These are phyloP conservation scores for Tylopilus plumbeoviolaceoides DNA, from an alignment of 768 basidiomycete species.

Conservation along the genomic window DNA sequence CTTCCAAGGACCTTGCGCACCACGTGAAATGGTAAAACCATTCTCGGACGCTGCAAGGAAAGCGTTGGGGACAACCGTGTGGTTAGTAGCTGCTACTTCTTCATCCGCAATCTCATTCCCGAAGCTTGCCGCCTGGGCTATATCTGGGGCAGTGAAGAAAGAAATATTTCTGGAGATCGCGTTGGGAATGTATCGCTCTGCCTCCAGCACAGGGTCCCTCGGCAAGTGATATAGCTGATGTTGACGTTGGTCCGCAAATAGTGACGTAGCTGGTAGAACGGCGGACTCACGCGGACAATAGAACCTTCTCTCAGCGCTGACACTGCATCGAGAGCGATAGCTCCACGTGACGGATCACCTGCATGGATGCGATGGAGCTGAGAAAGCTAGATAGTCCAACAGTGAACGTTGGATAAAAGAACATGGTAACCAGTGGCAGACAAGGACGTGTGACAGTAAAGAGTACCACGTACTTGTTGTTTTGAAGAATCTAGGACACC, in stretches of 20 bases:
- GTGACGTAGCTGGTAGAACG: neutral
- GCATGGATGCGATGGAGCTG: slow-evolving; percentile 59
- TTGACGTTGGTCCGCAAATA: neutral
- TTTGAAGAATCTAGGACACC: slow-evolving; percentile 34
- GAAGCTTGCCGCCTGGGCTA: neutral
- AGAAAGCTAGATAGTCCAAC: slow-evolving; percentile 30
- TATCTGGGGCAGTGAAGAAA: slow-evolving; percentile 24
- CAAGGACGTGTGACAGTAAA: neutral
- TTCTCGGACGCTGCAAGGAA: slow-evolving; percentile 55
- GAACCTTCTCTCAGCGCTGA: slow-evolving; percentile 49
- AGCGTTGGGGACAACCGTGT: slow-evolving; percentile 4
- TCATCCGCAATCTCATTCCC: neutral
- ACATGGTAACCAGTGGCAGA: neutral
- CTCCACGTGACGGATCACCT: slow-evolving; percentile 69
- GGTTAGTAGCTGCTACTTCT: neutral
- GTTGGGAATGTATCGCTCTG: slow-evolving; percentile 1
- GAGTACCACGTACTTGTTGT: slow-evolving; percentile 7
- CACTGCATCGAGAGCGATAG: slow-evolving; percentile 54
- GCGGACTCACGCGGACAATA: slow-evolving; percentile 43
- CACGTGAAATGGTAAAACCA: slow-evolving; percentile 41
- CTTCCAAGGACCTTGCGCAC: slow-evolving; percentile 35
- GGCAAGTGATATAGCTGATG: slow-evolving; percentile 43
- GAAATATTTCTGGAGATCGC: slow-evolving; percentile 16
- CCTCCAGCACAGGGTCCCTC: slow-evolving; percentile 11
- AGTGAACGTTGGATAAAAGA: neutral